Conservation (phyloP, 345 rosid species). For the Bretschneidera sinensis region DNA sequence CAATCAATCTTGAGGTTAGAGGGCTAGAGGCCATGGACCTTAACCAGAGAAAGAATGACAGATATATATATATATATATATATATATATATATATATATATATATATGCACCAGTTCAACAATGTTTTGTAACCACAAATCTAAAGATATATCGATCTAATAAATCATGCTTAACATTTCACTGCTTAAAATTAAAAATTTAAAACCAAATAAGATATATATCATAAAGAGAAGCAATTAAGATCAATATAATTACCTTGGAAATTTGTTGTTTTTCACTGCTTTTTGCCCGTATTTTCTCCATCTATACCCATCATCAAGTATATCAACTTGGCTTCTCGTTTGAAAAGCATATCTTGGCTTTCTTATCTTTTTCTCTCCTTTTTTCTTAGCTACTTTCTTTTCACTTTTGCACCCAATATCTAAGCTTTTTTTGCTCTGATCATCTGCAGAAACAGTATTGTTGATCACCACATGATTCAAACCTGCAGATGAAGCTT, state of each 20-base stretch:
- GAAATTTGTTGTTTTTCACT: conserved; percentile 69
- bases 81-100: no score
- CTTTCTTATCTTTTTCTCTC: conserved; percentile 50
- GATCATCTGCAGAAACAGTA: neutral
- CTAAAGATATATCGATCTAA: no score
- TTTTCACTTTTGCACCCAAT: conserved; percentile 21
- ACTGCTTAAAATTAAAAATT: no score
- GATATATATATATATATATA: no score
- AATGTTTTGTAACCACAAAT: no score
- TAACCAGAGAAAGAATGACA: no score
- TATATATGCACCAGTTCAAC: no score
- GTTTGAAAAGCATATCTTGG: conserved; percentile 71
- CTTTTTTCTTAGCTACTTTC: conserved; percentile 26
- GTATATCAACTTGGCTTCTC: conserved; percentile 80
- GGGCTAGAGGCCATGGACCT: no score
- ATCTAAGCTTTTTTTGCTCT: conserved; percentile 6
- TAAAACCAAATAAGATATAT: neutral
- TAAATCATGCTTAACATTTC: no score
- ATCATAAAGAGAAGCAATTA: neutral
- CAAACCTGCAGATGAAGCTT: conserved; percentile 8
- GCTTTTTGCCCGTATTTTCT: conserved; percentile 86
- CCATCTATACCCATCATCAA: conserved; percentile 89
- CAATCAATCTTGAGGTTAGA: no score
- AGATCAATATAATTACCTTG: conserved; percentile 58
- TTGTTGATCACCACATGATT: no score